Base-by-base conservation (phyloP, 2,329 filamentous ascomycete species). In the Pestalotiopsis fici region DNA sequence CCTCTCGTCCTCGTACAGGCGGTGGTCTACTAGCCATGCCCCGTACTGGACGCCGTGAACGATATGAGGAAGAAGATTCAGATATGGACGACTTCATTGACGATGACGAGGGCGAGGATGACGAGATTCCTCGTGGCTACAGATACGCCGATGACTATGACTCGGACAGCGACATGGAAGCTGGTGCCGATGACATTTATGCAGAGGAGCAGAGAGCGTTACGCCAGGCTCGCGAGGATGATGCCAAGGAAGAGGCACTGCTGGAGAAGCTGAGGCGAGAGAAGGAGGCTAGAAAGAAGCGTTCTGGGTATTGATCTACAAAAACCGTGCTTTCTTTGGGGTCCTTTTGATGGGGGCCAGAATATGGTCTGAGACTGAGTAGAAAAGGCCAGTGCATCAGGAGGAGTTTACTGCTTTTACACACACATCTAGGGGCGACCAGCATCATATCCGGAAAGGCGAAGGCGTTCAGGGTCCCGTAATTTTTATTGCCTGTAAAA, bases 121-220 rank as follows among this genome's bases (percentile, higher is more conserved):
- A 88, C 0, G 86, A n/a, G 2, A 25, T 55, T 11, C 64, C 87
- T 13, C 81, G 85, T 0, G 78, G 76, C 2, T 73, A 74, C 37
- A 73, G 71, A 3, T 77, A 71, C 13, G 78, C 80, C 7, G 81
- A 78, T 37, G 79, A 80, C 5, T 91, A 92, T 70, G 86, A 83
- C 2, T 90, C 88, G 0, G 91, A 91, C 4, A 93, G 91, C 5
- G 92, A 93, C 73, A 94, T 94, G 91, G 92, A 94, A 77, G 93
- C 91, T 2, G 91, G 91, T 39, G 77, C 91, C 47, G 90, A 90
- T 68, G 92, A 94, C 72, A 87, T 95, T 64, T 91, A 94, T 69
- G 82, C 86, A 43, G 93, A 95, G 77, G 93, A 95, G 76, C 81
- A 83, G 59, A 76, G 81, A 62, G 91, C 92, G 2, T 86, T 90